A percentile compares a stretch with the other conserved stretches of the same genome.
Conservation (phyloP, 805 yeast genomes). For the Cyberlindnera americana region DNA sequence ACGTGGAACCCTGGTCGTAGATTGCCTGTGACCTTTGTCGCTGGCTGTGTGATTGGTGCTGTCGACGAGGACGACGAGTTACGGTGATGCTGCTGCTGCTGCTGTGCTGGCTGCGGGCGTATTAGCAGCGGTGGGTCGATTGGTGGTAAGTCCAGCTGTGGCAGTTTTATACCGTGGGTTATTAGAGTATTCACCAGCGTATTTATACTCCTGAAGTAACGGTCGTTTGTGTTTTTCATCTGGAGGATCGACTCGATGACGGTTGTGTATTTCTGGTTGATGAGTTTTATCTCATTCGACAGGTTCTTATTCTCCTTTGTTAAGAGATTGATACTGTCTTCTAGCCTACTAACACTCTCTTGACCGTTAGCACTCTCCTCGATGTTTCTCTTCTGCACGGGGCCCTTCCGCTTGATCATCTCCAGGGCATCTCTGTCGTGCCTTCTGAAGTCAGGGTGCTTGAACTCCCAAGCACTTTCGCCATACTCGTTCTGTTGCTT, state of each 20-base stretch:
- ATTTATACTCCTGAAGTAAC: constrained; percentile 49
- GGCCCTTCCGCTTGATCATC: constrained; percentile 80
- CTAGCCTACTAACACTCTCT: constrained; percentile 19
- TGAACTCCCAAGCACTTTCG: constrained; percentile 90
- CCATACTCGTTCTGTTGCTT: constrained; percentile 55
- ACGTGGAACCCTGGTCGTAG: constrained; percentile 57
- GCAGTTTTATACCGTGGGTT: constrained; percentile 65
- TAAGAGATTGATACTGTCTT: constrained; percentile 15
- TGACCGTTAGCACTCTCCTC: constrained; percentile 22
- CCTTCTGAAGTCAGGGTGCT: constrained; percentile 81
- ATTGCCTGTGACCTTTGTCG: constrained; percentile 15
- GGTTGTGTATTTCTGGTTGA: constrained; percentile 59
- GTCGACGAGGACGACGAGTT: no score
- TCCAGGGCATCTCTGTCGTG: constrained; percentile 79
- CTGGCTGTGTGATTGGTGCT: constrained; percentile 12
- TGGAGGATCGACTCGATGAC: constrained; percentile 58
- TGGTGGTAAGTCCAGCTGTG: constrained; percentile 54
- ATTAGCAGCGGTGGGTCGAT: constrained; percentile 9
- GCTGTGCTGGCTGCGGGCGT: constrained; percentile 6
- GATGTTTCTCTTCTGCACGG: constrained; percentile 46
- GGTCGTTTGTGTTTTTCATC: constrained; percentile 53
- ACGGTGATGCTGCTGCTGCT: constrained; percentile 2
- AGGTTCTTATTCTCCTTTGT: constrained; percentile 33
- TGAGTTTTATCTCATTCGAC: constrained; percentile 34
- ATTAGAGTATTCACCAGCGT: constrained; percentile 45